Conservation (phyloP, 768 basidiomycete species). For the Tricholoma bakamatsutake region DNA sequence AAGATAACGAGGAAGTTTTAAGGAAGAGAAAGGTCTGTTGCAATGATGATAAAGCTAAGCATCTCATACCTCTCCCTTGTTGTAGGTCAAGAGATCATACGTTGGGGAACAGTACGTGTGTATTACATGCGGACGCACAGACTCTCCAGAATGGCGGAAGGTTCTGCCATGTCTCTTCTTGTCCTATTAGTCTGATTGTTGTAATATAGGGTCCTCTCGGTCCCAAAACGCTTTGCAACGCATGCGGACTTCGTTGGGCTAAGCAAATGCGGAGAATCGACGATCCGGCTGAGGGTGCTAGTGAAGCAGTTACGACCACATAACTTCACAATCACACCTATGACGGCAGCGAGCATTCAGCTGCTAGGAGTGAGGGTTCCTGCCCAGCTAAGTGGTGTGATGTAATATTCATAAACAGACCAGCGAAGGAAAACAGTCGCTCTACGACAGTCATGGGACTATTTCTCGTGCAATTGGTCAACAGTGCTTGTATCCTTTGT, state of each 20-base stretch:
- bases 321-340: no score
- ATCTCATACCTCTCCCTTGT: not conserved
- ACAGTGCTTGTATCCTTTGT: no score
- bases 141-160: slow-evolving; percentile 98
- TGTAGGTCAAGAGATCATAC: slow-evolving; percentile 42
- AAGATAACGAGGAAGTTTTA: slow-evolving; percentile 42
- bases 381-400: not conserved
- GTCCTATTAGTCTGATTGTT: not conserved
- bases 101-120: slow-evolving; percentile 75
- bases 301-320: not conserved
- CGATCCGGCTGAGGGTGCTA: slow-evolving; percentile 22
- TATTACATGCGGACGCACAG: slow-evolving; percentile 88
- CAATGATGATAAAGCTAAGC: not conserved
- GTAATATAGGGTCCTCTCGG: slow-evolving; percentile 74
- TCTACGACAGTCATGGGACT: no score
- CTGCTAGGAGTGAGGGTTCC: not conserved
- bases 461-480: no score
- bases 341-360: no score
- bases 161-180: slow-evolving; percentile 24
- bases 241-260: slow-evolving; percentile 92
- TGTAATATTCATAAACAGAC: no score
- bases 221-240: slow-evolving; percentile 97
- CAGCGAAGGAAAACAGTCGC: no score
- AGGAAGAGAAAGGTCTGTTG: slow-evolving; percentile 59
- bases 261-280: slow-evolving; percentile 49